Evolutionary conservation across 352 stramenopile genomes (phyloP).

Genomic region (Phytophthora agathidicida): DNA sequence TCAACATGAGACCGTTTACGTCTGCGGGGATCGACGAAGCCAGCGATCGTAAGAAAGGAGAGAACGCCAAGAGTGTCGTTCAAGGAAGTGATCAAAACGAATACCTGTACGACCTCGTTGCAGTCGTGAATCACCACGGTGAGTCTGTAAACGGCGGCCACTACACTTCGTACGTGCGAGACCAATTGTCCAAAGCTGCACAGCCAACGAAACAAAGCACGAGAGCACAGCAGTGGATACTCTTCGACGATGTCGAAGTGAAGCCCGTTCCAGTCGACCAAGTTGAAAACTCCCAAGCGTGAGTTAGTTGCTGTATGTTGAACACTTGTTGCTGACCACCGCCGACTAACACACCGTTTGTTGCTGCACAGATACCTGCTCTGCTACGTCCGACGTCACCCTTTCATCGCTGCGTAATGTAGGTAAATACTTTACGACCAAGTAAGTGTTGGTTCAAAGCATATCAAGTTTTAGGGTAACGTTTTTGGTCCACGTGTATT

Average conservation of each 20-base stretch:
- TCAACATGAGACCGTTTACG: constrained; percentile 49
- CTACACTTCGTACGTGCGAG: constrained; percentile 65
- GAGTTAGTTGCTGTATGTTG: constrained; percentile 19
- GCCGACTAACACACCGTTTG: background rate
- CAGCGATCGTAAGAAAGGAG: constrained; percentile 18
- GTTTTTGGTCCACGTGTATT: too few relatives aligned
- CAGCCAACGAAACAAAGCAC: constrained; percentile 3
- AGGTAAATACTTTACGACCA: constrained; percentile 8
- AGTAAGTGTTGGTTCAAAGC: too few relatives aligned
- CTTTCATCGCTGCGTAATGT: constrained; percentile 28
- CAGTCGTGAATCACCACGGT: constrained; percentile 73
- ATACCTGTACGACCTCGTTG: constrained; percentile 68
- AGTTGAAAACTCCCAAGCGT: constrained; percentile 64
- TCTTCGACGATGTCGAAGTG: constrained; percentile 67
- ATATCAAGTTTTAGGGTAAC: too few relatives aligned
- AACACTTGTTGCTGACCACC: background rate
- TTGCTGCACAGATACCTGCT: constrained; percentile 41
- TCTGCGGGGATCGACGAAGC: constrained; percentile 25
- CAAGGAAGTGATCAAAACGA: constrained; percentile 15
- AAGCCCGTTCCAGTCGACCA: constrained; percentile 37
- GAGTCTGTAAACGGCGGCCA: constrained; percentile 72
- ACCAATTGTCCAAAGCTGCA: constrained; percentile 5
- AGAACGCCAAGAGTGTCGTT: constrained; percentile 4
- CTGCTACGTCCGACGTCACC: constrained; percentile 45
- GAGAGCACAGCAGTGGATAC: constrained; percentile 61